Evolutionary conservation across 148 eudicot species (phyloP), one percentile per base, ranked within the genome.

Genomic region (Rheum nobile): DNA sequence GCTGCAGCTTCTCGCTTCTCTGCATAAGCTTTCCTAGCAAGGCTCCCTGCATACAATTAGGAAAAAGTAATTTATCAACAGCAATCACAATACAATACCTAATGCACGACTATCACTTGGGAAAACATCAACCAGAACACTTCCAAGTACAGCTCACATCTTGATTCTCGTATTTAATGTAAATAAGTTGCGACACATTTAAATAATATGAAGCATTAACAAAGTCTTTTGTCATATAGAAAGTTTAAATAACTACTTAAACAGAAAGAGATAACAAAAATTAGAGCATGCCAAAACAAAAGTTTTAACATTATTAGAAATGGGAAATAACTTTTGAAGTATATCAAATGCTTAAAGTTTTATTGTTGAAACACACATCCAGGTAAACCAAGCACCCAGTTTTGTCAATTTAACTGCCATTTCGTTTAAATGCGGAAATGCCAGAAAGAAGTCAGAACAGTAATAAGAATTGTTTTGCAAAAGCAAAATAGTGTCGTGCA

Each of bases 1-100:
- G 97, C 96, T 39, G 83, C 84, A 39, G 77, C 79, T 77, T 88
- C 85, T 54, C 89, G 83, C 78, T 76, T 83, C 42, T 74, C 78
- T 39, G 81, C 67, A 77, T 76, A 92, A 41, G 77, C 73, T 71
- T 79, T 84, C 71, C 90, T 86, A 73, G 87, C 89, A 79, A 95
- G 84, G 80, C 80, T 74, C 8, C 99, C 98, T 95, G 85, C 61
- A 89, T 32, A 81, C 13, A 72, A 17, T 47, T 41, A 21, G 65
- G 74, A 35, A 38, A 41, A 38, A 74, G 70, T 38, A 31, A 28
- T 12, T 31, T 19, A 59, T 12, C 22, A 19, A 72, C 44, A 41
- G 10, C 1, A 54, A 31, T 70, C 4, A 47, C 24, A 6, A 8
- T 48, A 5, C 44, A 29, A 41, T 21, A 41, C 14, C 38, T 31